Evolutionary conservation across 2,329 filamentous ascomycete species (phyloP).

Genomic region (Teratosphaeria pseudoeucalypti): DNA sequence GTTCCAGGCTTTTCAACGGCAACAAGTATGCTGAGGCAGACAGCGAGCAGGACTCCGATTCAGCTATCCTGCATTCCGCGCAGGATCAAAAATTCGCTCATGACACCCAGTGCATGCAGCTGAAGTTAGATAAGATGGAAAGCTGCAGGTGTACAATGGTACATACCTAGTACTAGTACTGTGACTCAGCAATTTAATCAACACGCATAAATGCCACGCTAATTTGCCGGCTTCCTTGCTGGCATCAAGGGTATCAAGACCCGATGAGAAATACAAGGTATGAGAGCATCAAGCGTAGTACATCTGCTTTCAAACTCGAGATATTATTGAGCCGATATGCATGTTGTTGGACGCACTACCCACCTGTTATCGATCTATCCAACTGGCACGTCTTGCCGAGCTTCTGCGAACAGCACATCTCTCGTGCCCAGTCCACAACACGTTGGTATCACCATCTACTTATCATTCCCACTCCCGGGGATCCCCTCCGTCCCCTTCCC

Average conservation of each 20-base stretch:
- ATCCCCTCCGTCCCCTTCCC: slow-evolving; percentile 16
- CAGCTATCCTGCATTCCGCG: too few relatives aligned
- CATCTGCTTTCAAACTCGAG: not conserved
- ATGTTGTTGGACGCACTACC: not conserved
- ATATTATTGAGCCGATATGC: not conserved
- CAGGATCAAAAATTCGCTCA: too few relatives aligned
- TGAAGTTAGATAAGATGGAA: too few relatives aligned
- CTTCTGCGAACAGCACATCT: not conserved
- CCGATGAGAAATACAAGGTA: not conserved
- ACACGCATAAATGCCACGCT: not conserved
- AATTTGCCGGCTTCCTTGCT: not conserved
- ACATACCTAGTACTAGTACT: too few relatives aligned
- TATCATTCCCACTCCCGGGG: slow-evolving; percentile 7
- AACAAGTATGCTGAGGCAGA: not conserved
- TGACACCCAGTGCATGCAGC: too few relatives aligned
- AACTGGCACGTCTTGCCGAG: not conserved
- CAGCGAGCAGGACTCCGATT: too few relatives aligned
- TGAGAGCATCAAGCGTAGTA: not conserved
- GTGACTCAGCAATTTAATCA: not conserved
- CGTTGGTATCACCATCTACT: not conserved
- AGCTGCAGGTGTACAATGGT: too few relatives aligned
- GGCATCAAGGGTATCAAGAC: not conserved
- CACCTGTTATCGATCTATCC: not conserved
- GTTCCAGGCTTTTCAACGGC: not conserved
- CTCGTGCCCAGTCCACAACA: not conserved